Evolutionary conservation across 2,329 filamentous ascomycete species (phyloP).

Genomic region (Aspergillus bombycis): DNA sequence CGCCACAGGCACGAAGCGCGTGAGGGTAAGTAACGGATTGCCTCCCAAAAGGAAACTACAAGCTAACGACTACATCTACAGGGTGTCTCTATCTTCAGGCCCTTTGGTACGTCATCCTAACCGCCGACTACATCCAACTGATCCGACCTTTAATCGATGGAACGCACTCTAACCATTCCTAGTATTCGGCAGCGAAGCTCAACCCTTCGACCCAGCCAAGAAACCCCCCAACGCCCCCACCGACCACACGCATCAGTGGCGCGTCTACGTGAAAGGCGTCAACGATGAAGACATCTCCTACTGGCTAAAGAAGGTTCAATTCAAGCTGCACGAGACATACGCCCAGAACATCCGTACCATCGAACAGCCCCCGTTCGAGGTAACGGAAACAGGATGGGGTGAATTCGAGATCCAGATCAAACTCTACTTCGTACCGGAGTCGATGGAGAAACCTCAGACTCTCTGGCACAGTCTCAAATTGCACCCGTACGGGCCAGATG

Average conservation of each 20-base stretch:
- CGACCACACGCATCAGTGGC: slow-evolving; percentile 96
- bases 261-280: slow-evolving; percentile 87
- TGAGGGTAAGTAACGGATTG: slow-evolving; percentile 43
- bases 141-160: neutral
- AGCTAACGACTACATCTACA: slow-evolving; percentile 30
- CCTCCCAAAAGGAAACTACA: neutral
- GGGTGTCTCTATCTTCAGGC: slow-evolving; percentile 52
- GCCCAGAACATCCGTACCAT: slow-evolving; percentile 85
- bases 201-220: slow-evolving; percentile 74
- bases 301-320: slow-evolving; percentile 96
- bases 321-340: slow-evolving; percentile 97
- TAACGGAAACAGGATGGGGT: slow-evolving; percentile 94
- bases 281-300: slow-evolving; percentile 90
- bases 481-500: slow-evolving; percentile 81
- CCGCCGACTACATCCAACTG: slow-evolving; percentile 4
- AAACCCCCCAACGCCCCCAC: slow-evolving; percentile 76
- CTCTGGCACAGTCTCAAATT: slow-evolving; percentile 89
- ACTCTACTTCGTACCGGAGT: slow-evolving; percentile 86
- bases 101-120: slow-evolving; percentile 43
- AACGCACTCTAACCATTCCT: slow-evolving; percentile 24
- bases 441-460: slow-evolving; percentile 92
- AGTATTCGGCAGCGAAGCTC: slow-evolving; percentile 81
- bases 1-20: slow-evolving; percentile 57
- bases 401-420: slow-evolving; percentile 97
- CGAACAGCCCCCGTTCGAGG: slow-evolving; percentile 79